These are phyloP conservation scores for Lachancea lanzarotensis DNA, from an alignment of 805 yeast genomes.

Conservation along the genomic window DNA sequence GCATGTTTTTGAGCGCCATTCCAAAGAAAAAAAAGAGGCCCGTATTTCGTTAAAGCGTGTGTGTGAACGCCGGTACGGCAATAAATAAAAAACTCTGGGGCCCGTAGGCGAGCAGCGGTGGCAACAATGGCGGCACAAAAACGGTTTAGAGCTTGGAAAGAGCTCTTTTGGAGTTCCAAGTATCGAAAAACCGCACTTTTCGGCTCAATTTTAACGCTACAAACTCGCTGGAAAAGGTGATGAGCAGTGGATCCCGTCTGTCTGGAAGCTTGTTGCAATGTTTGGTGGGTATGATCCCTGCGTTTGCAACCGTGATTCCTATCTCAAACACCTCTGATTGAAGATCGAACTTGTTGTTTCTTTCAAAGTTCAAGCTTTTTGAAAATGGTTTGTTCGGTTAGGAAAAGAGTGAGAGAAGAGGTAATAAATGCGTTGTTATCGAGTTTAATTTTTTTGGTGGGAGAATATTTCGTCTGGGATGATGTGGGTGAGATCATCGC, in stretches of 20 bases:
- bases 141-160: background rate
- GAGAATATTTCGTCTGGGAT: no score
- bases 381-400: background rate
- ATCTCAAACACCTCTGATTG: no score
- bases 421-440: background rate
- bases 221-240: background rate
- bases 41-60: background rate
- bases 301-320: no score
- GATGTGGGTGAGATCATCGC: no score
- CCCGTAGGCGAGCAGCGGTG: background rate
- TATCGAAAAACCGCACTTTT: background rate
- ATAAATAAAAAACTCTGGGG: background rate
- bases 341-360: no score
- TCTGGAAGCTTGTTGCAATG: background rate
- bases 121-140: background rate
- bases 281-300: background rate
- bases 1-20: slow-evolving; percentile 14
- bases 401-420: background rate
- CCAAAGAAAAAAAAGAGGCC: background rate
- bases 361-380: background rate
- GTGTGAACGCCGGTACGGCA: background rate
- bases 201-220: background rate
- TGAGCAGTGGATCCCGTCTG: background rate
- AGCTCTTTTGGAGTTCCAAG: background rate
- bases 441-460: background rate